phyloP scores from a whole-genome alignment of 257 asterid species.

The Solanum tarijense region DNA sequence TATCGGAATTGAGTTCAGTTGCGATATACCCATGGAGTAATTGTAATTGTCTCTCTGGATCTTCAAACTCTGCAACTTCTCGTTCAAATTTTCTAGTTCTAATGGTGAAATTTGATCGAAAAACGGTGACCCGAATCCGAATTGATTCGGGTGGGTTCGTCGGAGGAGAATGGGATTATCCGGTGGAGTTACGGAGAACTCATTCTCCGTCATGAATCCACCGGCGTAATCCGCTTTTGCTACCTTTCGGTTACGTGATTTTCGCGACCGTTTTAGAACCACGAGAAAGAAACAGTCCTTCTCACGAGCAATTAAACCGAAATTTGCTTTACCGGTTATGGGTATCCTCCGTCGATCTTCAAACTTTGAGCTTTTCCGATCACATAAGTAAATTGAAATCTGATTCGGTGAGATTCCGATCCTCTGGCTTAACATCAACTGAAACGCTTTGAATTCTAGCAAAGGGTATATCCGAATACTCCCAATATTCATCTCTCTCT shows the following conservation, averaged over 20 bases:
- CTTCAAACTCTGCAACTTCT: slow-evolving; percentile 24
- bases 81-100: slow-evolving; percentile 26
- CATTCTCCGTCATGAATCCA: slow-evolving; percentile 10
- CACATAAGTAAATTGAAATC: slow-evolving; percentile 64
- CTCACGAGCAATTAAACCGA: slow-evolving; percentile 38
- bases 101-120: slow-evolving; percentile 31
- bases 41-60: slow-evolving; percentile 22
- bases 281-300: slow-evolving; percentile 53
- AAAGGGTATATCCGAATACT: slow-evolving; percentile 36
- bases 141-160: slow-evolving; percentile 21
- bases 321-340: slow-evolving; percentile 66
- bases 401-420: slow-evolving; percentile 91
- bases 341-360: slow-evolving; percentile 57
- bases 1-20: slow-evolving; percentile 6
- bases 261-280: slow-evolving; percentile 68
- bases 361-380: slow-evolving; percentile 17
- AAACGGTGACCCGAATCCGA: slow-evolving; percentile 4
- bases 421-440: slow-evolving; percentile 56
- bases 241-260: slow-evolving; percentile 40
- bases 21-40: slow-evolving; percentile 20
- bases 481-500: slow-evolving; percentile 61
- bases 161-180: slow-evolving; percentile 46
- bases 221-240: slow-evolving; percentile 30
- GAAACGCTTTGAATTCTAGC: slow-evolving; percentile 70
- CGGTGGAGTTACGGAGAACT: slow-evolving; percentile 23